Base-by-base conservation (phyloP, 2,329 filamentous ascomycete species). In the Aspergillus persii region DNA sequence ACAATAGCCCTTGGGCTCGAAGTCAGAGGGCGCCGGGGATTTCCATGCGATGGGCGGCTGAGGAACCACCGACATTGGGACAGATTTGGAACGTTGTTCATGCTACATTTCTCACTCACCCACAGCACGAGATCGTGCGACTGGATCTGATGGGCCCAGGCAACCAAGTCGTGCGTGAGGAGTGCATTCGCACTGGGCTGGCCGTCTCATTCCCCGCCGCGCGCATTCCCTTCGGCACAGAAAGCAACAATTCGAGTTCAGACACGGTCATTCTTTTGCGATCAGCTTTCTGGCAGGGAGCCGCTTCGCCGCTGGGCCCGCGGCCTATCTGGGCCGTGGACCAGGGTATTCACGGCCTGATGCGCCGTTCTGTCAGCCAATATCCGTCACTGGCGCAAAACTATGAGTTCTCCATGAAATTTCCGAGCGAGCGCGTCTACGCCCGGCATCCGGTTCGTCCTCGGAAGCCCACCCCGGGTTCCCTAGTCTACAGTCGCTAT, bases 401-500 rank as follows among this genome's bases (percentile, higher is more conserved):
- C 57, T 67, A 66, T 44, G 61, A 67, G 56, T 66, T 67, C 26
- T 53, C 80, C 3, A 83, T 79, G 36, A 76, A 80, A 11, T 74
- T 82, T 59, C 79, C 80, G 11, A 71, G 77, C 4, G 71, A 80
- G 57, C 78, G 77, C 4, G 76, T 84, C 9, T 84, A 89, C 71
- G 80, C 85, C 9, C 86, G 84, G 74, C 90, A 93, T 74, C 90
- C 90, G 3, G 80, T 88, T 7, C 86, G 90, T 8, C 86, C 86
- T 1, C 82, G 86, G 36, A 93, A 94, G 77, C 90, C 90, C 4
- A 77, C 80, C 1, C 88, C 88, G 0, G 89, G 89, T 3, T 84
- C 87, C 1, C 82, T 89, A 61, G 83, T 90, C 65, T 94, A 94
- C 79, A 91, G 89, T 70, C 86, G 90, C 58, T 93, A 88, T 79